Evolutionary conservation across 225 moss, liverwort and hornwort species (phyloP).

Genomic region (Polytrichum commune): DNA sequence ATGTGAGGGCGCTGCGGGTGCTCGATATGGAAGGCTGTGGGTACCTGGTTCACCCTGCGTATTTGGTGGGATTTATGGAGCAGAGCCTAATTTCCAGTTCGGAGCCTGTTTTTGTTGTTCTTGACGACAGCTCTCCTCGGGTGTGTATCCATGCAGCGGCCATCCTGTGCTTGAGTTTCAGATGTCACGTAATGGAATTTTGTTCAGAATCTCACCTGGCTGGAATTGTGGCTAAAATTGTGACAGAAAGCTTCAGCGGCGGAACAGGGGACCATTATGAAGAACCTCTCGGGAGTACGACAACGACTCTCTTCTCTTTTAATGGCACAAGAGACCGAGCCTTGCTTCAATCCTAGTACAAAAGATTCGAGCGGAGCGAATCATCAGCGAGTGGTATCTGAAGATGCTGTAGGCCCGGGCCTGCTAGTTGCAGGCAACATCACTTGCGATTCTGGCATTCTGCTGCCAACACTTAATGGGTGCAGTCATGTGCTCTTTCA

Average conservation of each 20-base stretch:
- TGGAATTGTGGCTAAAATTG: neutral
- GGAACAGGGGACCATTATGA: slow-evolving; percentile 48
- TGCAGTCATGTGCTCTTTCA: slow-evolving; percentile 14
- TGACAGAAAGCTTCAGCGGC: slow-evolving; percentile 36
- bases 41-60: slow-evolving; percentile 44
- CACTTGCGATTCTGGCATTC: slow-evolving; percentile 31
- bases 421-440: slow-evolving; percentile 26
- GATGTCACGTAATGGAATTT: too few species aligned
- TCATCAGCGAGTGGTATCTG: neutral
- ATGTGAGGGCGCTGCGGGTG: slow-evolving; percentile 36
- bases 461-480: slow-evolving; percentile 63
- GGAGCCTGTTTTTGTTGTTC: slow-evolving; percentile 36
- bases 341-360: slow-evolving; percentile 11
- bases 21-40: slow-evolving; percentile 56
- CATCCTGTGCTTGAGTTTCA: too few species aligned
- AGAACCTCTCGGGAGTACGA: slow-evolving; percentile 25
- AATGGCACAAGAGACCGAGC: slow-evolving; percentile 19
- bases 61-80: slow-evolving; percentile 32
- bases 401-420: slow-evolving; percentile 4
- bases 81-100: slow-evolving; percentile 31
- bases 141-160: slow-evolving; percentile 7
- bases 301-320: slow-evolving; percentile 32
- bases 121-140: slow-evolving; percentile 40
- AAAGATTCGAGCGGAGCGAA: slow-evolving; percentile 5
- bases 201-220: too few species aligned